Conservation (phyloP, 2,329 filamentous ascomycete genomes). For the Microdochium bolleyi region DNA sequence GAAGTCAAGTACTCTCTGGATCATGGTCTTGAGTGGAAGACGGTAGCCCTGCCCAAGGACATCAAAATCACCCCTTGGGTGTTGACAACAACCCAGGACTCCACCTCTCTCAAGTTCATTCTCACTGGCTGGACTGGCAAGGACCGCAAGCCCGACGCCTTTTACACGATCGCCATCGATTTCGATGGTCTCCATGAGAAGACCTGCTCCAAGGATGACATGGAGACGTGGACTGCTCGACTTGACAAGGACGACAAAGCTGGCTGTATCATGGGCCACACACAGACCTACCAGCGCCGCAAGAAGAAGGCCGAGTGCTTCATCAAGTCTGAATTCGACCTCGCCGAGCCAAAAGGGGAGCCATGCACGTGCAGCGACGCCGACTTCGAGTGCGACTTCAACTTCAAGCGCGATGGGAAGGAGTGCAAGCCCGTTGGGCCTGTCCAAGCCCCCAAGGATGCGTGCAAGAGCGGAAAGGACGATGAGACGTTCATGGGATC, state of each 20-base stretch:
- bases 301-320: constrained; percentile 89
- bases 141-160: constrained; percentile 37
- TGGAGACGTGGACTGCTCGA: constrained; percentile 84
- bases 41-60: constrained; percentile 56
- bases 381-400: constrained; percentile 97
- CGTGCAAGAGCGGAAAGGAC: constrained; percentile 57
- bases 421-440: constrained; percentile 60
- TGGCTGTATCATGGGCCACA: constrained; percentile 93
- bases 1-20: constrained; percentile 73
- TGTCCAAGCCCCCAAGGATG: constrained; percentile 59
- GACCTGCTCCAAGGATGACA: constrained; percentile 69
- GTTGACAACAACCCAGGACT: constrained; percentile 85
- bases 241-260: constrained; percentile 72
- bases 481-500: constrained; percentile 73
- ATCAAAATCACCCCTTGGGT: constrained; percentile 63
- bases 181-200: constrained; percentile 75
- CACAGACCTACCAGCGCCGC: constrained; percentile 75
- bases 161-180: constrained; percentile 68
- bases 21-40: constrained; percentile 79
- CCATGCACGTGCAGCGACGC: constrained; percentile 72
- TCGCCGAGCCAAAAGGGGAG: constrained; percentile 61
- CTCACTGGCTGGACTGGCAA: constrained; percentile 56
- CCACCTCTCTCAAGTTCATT: constrained; percentile 85
- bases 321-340: constrained; percentile 76
- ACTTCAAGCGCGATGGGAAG: constrained; percentile 65